Conservation (phyloP, 306 rosid species). For the Hylodesmum podocarpum region DNA sequence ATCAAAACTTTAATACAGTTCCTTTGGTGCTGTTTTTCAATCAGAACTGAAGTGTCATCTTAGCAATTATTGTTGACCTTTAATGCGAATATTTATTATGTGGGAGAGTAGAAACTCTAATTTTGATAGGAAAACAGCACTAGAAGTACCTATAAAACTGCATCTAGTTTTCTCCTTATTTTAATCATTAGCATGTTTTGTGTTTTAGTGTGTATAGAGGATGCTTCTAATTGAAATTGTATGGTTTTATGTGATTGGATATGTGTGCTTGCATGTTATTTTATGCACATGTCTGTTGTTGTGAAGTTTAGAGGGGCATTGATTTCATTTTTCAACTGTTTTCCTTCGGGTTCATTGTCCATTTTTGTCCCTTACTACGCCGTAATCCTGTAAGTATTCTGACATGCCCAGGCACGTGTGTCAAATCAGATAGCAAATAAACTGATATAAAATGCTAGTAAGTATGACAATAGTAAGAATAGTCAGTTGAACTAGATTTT, state of each 20-base stretch:
- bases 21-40: no score
- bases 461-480: not conserved
- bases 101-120: no score
- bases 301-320: not conserved
- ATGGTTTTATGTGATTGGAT: not conserved
- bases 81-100: no score
- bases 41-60: no score
- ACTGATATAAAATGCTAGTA: not conserved
- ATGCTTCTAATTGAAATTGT: not conserved
- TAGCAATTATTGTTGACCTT: no score
- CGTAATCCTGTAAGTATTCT: not conserved
- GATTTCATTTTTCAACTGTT: not conserved
- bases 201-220: not conserved
- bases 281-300: not conserved
- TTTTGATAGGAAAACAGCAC: no score
- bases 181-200: not conserved
- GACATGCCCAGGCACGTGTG: not conserved
- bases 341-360: not conserved
- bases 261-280: not conserved
- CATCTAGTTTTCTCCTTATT: no score
- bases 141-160: no score
- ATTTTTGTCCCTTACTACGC: not conserved
- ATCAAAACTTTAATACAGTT: no score
- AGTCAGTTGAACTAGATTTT: not conserved
- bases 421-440: not conserved